Evolutionary conservation across 202 grass and related monocot species (phyloP).

Genomic region (Eragrostis tef): DNA sequence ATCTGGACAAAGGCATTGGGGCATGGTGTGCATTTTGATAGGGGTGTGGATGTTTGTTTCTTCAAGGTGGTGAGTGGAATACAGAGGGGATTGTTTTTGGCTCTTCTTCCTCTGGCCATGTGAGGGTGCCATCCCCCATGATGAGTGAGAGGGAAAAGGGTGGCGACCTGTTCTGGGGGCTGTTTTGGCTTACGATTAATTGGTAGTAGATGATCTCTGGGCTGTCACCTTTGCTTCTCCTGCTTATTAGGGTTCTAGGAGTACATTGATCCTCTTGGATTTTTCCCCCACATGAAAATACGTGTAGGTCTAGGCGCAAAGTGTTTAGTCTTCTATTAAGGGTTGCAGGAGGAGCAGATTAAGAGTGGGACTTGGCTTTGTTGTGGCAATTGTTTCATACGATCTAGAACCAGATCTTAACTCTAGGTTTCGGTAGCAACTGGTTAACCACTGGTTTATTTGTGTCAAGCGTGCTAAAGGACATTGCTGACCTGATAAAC

Average conservation of each 20-base stretch:
- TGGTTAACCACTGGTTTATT: slow-evolving; percentile 18
- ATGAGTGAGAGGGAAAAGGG: slow-evolving; percentile 35
- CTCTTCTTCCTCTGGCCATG: slow-evolving; percentile 86
- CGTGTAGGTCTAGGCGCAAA: slow-evolving; percentile 47
- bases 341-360: slow-evolving; percentile 45
- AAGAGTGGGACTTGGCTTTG: slow-evolving; percentile 13
- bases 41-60: slow-evolving; percentile 54
- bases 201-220: slow-evolving; percentile 40
- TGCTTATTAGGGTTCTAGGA: slow-evolving; percentile 57
- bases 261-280: slow-evolving; percentile 56
- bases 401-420: slow-evolving; percentile 31
- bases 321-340: slow-evolving; percentile 38
- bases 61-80: slow-evolving; percentile 63
- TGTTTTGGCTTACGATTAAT: slow-evolving; percentile 42
- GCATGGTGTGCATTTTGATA: slow-evolving; percentile 65
- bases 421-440: slow-evolving; percentile 10
- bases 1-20: slow-evolving; percentile 54
- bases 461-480: slow-evolving; percentile 10
- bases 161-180: slow-evolving; percentile 43
- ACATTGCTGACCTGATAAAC: slow-evolving; percentile 33
- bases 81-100: slow-evolving; percentile 77
- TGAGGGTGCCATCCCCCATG: slow-evolving; percentile 59
- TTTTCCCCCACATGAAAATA: slow-evolving; percentile 48
- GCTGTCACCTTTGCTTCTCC: slow-evolving; percentile 32
- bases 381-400: slow-evolving; percentile 10